These are phyloP conservation scores for Pleoardoris graminearum DNA, from an alignment of 2,329 filamentous ascomycete genomes.

Conservation along the genomic window DNA sequence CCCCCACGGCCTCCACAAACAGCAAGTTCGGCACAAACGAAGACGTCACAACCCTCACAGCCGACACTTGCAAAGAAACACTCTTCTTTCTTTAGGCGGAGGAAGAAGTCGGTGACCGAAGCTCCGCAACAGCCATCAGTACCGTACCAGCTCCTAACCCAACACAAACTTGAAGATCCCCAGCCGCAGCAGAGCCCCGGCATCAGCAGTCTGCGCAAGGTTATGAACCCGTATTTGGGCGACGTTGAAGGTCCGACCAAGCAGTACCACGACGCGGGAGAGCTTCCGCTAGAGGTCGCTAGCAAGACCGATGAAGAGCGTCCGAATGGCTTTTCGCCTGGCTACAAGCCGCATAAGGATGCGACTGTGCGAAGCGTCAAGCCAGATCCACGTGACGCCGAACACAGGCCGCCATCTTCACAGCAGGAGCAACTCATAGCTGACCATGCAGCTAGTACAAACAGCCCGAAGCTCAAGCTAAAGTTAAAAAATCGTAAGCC, in stretches of 20 bases:
- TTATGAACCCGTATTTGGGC: conserved; percentile 81
- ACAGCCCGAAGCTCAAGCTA: conserved; percentile 46
- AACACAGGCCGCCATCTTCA: conserved; percentile 29
- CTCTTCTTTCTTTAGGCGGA: conserved; percentile 89
- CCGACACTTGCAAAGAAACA: conserved; percentile 77
- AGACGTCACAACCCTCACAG: conserved; percentile 28
- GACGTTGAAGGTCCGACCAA: conserved; percentile 32
- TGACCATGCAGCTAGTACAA: conserved; percentile 23
- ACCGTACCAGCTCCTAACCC: conserved; percentile 47
- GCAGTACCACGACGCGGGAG: conserved; percentile 32
- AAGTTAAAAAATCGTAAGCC: conserved; percentile 45
- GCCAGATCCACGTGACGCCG: conserved; percentile 47
- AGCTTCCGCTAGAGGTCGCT: conserved; percentile 30
- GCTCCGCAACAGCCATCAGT: conserved; percentile 63
- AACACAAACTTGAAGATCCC: conserved; percentile 30
- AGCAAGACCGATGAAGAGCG: conserved; percentile 41
- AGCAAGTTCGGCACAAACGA: conserved; percentile 25
- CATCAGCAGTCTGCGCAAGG: conserved; percentile 78
- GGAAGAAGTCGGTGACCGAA: conserved; percentile 87
- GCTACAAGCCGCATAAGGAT: conserved; percentile 72
- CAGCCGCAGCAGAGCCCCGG: conserved; percentile 52
- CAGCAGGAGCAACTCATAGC: conserved; percentile 32
- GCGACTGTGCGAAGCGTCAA: conserved; percentile 71
- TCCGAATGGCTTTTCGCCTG: conserved; percentile 70
- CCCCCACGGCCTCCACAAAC: conserved; percentile 34